Base-by-base conservation (phyloP, 805 yeast species). In the Wickerhamomyces rabaulensis region DNA sequence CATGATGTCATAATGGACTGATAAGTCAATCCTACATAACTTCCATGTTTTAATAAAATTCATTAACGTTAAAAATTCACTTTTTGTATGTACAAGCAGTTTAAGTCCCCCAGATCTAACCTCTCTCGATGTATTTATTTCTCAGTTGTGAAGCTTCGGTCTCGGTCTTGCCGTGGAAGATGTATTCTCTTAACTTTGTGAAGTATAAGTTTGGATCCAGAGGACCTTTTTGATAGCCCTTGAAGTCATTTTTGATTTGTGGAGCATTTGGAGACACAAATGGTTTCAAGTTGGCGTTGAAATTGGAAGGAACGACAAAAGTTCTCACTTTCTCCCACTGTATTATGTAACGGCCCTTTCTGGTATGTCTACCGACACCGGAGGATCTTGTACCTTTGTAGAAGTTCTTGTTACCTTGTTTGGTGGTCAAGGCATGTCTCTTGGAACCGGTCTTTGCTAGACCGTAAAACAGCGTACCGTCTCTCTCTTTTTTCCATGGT, bases 381-480 rank as follows among this genome's bases (percentile, higher is more conserved):
- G 95, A 78, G 6, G 99, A 87, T 48, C 97, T 79, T 20, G 98
- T 94, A 73, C 99, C 99, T 66, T 94, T 94, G 71, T 94, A 94
- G 69, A 75, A 87, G 57, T 87, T 84, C 71, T 91, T 90, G 69
- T 94, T 92, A 60, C 99, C 98, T 63, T 88, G 89, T 60, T 94
- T 94, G 20, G 97, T 84, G 20, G 96, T 85, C 57, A 92, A 71
- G 6, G 96, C 78, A 62, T 78, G 76, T 71, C 97, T 82, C 65
- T 84, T 88, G 53, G 88, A 82, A 46, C 97, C 97, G 9, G 82
- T 63, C 61, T 87, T 90, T 15, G 84, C 70, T 22, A 70, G 57
- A 41, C 97, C 97, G 62, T 90, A 90, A 73, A 87, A 90, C 19
- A 87, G 73, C 38, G 87, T 79, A 16, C 96, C 95, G 57, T 89